These are phyloP conservation scores for Aureobasidium melanogenum DNA, from an alignment of 2,329 filamentous ascomycete genomes.

Conservation along the genomic window DNA sequence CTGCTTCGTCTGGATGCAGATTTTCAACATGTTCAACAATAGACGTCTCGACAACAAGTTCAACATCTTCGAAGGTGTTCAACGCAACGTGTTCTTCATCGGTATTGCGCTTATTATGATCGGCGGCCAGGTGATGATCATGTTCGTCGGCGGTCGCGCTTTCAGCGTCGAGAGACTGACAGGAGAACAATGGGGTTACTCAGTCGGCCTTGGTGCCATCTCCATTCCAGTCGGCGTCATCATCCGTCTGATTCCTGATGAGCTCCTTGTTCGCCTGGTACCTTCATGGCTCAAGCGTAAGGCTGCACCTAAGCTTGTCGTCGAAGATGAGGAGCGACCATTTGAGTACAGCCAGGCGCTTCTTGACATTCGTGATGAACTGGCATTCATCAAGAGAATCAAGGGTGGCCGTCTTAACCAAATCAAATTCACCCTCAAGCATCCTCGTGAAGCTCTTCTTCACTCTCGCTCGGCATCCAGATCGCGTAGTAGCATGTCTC, in stretches of 20 bases:
- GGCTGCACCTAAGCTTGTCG: conserved; percentile 31
- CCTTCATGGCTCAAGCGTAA: conserved; percentile 32
- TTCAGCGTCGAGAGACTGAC: conserved; percentile 67
- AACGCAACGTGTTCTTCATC: conserved; percentile 81
- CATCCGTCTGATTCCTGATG: conserved; percentile 76
- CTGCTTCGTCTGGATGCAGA: conserved; percentile 99
- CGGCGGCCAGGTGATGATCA: conserved; percentile 79
- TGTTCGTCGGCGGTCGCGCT: conserved; percentile 73
- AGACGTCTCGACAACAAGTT: conserved; percentile 88
- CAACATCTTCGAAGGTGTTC: conserved; percentile 89
- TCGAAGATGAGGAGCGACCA: conserved; percentile 33
- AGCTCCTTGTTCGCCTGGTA: conserved; percentile 41
- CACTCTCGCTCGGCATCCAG: conserved; percentile 54
- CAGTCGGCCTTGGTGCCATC: conserved; percentile 71
- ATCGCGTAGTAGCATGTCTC: conserved; percentile 53
- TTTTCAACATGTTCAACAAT: conserved; percentile 98
- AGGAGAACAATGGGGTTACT: conserved; percentile 77
- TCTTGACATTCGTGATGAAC: conserved; percentile 68
- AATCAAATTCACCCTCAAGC: conserved; percentile 67
- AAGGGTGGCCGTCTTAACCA: conserved; percentile 76
- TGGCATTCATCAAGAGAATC: conserved; percentile 69
- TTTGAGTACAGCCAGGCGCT: conserved; percentile 60
- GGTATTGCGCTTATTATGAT: conserved; percentile 80
- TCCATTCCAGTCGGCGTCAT: conserved; percentile 76
- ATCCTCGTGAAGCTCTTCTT: conserved; percentile 63